A percentile compares a stretch with the other conserved stretches of the same genome.
Evolutionary conservation across 2,329 filamentous ascomycete genomes (phyloP).

Genomic region (Aspergillus chevalieri): DNA sequence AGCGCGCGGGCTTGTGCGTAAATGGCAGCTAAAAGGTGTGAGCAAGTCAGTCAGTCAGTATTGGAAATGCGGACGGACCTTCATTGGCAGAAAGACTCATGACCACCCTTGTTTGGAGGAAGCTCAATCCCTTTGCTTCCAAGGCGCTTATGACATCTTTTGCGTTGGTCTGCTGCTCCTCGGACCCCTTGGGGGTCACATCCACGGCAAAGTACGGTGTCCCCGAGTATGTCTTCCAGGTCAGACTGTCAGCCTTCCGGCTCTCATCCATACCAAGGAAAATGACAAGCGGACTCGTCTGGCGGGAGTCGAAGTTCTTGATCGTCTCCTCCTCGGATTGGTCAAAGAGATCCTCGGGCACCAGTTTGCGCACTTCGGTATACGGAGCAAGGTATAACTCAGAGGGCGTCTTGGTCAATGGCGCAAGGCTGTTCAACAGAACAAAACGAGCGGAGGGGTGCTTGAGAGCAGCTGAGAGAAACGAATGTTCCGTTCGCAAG

Average conservation of each 20-base stretch:
- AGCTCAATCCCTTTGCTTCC: slow-evolving; percentile 57
- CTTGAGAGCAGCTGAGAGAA: slow-evolving; percentile 43
- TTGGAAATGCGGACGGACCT: slow-evolving; percentile 42
- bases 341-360: slow-evolving; percentile 66
- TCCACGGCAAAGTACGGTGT: slow-evolving; percentile 86
- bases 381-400: slow-evolving; percentile 64
- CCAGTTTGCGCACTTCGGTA: slow-evolving; percentile 62
- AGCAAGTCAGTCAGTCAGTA: background rate
- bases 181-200: slow-evolving; percentile 64
- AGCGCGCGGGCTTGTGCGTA: slow-evolving; percentile 84
- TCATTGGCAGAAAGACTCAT: slow-evolving; percentile 56
- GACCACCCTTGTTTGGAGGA: slow-evolving; percentile 61
- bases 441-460: slow-evolving; percentile 57
- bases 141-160: slow-evolving; percentile 54
- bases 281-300: slow-evolving; percentile 63
- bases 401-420: slow-evolving; percentile 57
- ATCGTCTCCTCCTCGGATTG: slow-evolving; percentile 67
- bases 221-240: slow-evolving; percentile 61
- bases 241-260: slow-evolving; percentile 35
- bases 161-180: slow-evolving; percentile 52
- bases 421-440: slow-evolving; percentile 70
- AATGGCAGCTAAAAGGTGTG: slow-evolving; percentile 61
- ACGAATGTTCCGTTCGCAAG: slow-evolving; percentile 42
- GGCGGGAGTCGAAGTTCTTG: slow-evolving; percentile 65
- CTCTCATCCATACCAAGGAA: slow-evolving; percentile 79